These are phyloP conservation scores for Phytophthora fragariae DNA, from an alignment of 352 stramenopile species.

Conservation along the genomic window DNA sequence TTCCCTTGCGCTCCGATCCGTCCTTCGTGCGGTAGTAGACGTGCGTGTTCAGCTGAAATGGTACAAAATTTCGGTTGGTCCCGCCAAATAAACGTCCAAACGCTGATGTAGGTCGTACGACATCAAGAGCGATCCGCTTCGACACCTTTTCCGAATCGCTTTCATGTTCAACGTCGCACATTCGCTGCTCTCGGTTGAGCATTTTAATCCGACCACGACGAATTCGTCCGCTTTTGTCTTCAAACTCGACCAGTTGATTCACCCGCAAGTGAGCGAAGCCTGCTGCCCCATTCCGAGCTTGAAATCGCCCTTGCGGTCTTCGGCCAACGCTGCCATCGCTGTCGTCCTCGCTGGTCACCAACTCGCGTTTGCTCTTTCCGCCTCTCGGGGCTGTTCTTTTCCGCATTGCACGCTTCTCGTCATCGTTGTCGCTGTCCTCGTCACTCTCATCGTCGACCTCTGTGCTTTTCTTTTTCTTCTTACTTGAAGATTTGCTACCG, in stretches of 20 bases:
- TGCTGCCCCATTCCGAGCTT: slow-evolving; percentile 7
- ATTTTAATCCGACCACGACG: slow-evolving; percentile 58
- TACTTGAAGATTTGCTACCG: slow-evolving; percentile 15
- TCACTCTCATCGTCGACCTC: slow-evolving; percentile 24
- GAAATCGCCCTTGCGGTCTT: slow-evolving; percentile 13
- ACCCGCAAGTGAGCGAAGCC: slow-evolving; percentile 42
- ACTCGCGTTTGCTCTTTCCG: slow-evolving; percentile 41
- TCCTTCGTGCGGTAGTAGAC: slow-evolving; percentile 66
- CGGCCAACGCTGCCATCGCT: slow-evolving; percentile 21
- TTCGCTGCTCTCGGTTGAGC: slow-evolving; percentile 49
- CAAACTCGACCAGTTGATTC: slow-evolving; percentile 67
- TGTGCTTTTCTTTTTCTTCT: slow-evolving; percentile 22
- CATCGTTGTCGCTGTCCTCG: slow-evolving; percentile 23
- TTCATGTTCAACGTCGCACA: slow-evolving; percentile 72
- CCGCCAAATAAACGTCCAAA: slow-evolving; percentile 48
- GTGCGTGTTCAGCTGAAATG: slow-evolving; percentile 52
- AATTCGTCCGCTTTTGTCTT: slow-evolving; percentile 51
- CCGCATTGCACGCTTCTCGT: slow-evolving; percentile 31
- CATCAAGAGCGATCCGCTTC: slow-evolving; percentile 50
- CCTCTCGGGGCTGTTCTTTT: slow-evolving; percentile 41
- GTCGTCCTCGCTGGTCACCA: slow-evolving; percentile 49
- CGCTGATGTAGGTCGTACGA: slow-evolving; percentile 39
- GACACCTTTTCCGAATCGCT: slow-evolving; percentile 57
- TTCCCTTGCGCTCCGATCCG: slow-evolving; percentile 56
- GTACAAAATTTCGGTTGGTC: slow-evolving; percentile 26